A percentile compares a stretch with the other conserved stretches of the same genome.
These are phyloP conservation scores for Cymbopogon citratus DNA, from an alignment of 176 grass and related monocot species.

Conservation along the genomic window DNA sequence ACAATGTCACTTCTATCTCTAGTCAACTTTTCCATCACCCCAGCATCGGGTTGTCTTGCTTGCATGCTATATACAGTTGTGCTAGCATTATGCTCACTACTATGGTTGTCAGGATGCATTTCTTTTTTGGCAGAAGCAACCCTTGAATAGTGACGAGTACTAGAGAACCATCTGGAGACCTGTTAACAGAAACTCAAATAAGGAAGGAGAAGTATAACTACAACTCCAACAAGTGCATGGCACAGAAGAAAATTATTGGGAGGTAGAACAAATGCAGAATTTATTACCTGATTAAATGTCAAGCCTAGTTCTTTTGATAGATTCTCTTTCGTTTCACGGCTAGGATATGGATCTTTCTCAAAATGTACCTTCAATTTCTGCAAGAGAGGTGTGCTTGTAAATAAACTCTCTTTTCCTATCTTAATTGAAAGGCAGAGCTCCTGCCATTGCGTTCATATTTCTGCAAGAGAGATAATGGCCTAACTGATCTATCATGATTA, in stretches of 20 bases:
- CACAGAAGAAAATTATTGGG: slow-evolving; percentile 3
- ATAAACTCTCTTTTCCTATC: too few relatives aligned
- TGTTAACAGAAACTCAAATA: slow-evolving; percentile 27
- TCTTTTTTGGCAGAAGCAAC: slow-evolving; percentile 30
- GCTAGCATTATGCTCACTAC: slow-evolving; percentile 26
- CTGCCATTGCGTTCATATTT: too few relatives aligned
- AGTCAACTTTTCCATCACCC: slow-evolving; percentile 18
- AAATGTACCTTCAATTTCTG: slow-evolving; percentile 53
- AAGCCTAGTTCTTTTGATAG: slow-evolving; percentile 53
- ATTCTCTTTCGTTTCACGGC: slow-evolving; percentile 42
- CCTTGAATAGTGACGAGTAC: slow-evolving; percentile 46
- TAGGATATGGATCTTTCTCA: slow-evolving; percentile 61
- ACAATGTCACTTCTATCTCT: slow-evolving; percentile 9
- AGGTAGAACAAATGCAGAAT: not conserved
- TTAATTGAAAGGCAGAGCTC: too few relatives aligned
- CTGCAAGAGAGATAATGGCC: slow-evolving; percentile 31
- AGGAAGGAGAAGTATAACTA: slow-evolving; percentile 23
- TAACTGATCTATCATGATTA: not conserved
- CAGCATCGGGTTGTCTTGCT: slow-evolving; percentile 5
- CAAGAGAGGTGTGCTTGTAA: too few relatives aligned
- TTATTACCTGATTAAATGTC: slow-evolving; percentile 53
- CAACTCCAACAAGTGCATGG: not conserved
- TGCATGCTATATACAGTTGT: slow-evolving; percentile 10
- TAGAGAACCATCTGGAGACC: slow-evolving; percentile 66
- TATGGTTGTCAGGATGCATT: slow-evolving; percentile 18